A percentile compares a stretch with the other conserved stretches of the same genome.
phyloP scores from a whole-genome alignment of 2,329 filamentous ascomycete species.

The Shiraia bambusicola region DNA sequence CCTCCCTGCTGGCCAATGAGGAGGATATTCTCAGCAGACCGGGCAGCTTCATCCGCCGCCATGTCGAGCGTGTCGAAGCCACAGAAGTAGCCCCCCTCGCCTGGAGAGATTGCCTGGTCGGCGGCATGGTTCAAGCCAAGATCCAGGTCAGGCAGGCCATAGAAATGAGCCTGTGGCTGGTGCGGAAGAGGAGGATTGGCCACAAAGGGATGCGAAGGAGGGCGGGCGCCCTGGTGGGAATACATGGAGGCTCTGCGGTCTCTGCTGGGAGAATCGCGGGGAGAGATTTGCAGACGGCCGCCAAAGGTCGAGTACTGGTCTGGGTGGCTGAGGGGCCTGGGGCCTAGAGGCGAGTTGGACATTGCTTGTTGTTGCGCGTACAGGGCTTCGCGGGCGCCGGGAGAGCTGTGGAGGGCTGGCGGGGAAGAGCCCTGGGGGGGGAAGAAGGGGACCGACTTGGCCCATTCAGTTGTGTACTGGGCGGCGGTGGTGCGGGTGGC shows the following conservation, averaged over 20 bases:
- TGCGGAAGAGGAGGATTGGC: slow-evolving; percentile 69
- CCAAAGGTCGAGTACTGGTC: slow-evolving; percentile 49
- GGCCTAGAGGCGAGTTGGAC: slow-evolving; percentile 40
- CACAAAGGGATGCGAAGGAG: slow-evolving; percentile 49
- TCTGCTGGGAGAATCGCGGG: slow-evolving; percentile 36
- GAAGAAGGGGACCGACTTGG: slow-evolving; percentile 48
- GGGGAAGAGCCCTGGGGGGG: slow-evolving; percentile 47
- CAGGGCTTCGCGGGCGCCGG: slow-evolving; percentile 30
- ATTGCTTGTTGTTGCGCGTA: slow-evolving; percentile 47
- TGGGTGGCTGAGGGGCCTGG: slow-evolving; percentile 49
- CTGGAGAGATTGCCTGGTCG: slow-evolving; percentile 59
- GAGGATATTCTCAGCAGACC: slow-evolving; percentile 62
- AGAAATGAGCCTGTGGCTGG: slow-evolving; percentile 75
- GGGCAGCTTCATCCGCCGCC: slow-evolving; percentile 48
- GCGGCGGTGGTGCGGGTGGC: slow-evolving; percentile 40
- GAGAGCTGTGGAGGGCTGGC: slow-evolving; percentile 42
- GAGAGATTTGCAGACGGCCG: slow-evolving; percentile 38
- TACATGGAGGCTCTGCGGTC: slow-evolving; percentile 56
- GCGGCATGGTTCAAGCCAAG: slow-evolving; percentile 52
- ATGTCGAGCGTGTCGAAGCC: slow-evolving; percentile 71
- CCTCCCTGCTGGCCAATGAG: slow-evolving; percentile 79
- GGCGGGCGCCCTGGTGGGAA: slow-evolving; percentile 48
- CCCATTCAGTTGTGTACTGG: slow-evolving; percentile 50
- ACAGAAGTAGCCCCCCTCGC: slow-evolving; percentile 74
- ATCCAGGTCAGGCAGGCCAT: slow-evolving; percentile 72